phyloP scores from a whole-genome alignment of 2,329 filamentous ascomycete genomes.

The Claviceps monticola region DNA sequence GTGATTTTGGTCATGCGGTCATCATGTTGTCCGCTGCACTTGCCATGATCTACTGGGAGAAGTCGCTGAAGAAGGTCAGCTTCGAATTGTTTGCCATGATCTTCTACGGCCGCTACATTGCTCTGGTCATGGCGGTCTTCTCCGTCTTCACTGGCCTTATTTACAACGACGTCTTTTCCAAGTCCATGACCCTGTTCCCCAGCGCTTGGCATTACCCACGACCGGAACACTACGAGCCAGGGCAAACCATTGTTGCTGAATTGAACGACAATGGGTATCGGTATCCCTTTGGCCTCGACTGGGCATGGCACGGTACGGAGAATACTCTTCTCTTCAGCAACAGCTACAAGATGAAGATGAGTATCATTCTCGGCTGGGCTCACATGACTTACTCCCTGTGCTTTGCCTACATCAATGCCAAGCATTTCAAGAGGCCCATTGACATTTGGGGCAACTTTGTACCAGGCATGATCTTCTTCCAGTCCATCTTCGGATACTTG shows the following conservation, averaged over 20 bases:
- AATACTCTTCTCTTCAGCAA: conserved; percentile 94
- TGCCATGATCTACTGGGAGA: conserved; percentile 96
- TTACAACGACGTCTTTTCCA: conserved; percentile 96
- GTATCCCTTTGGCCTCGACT: conserved; percentile 92
- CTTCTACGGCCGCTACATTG: conserved; percentile 97
- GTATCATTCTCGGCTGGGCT: conserved; percentile 90
- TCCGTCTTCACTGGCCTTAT: conserved; percentile 94
- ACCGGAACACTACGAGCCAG: conserved; percentile 53
- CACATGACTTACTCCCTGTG: conserved; percentile 98
- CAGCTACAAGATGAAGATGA: conserved; percentile 99
- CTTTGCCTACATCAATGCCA: conserved; percentile 83
- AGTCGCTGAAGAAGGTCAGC: conserved; percentile 75
- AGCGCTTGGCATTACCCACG: conserved; percentile 76
- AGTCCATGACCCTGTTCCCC: conserved; percentile 74
- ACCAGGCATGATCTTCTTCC: conserved; percentile 98
- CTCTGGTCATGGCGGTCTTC: conserved; percentile 94
- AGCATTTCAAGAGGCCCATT: conserved; percentile 86
- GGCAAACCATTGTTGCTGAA: conserved; percentile 48
- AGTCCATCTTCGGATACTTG: conserved; percentile 94
- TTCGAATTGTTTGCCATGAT: conserved; percentile 98
- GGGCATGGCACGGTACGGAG: conserved; percentile 90
- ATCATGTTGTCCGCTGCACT: conserved; percentile 75
- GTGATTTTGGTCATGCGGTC: conserved; percentile 85
- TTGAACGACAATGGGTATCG: conserved; percentile 60
- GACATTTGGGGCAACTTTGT: conserved; percentile 97